Base-by-base conservation (phyloP, 2,329 filamentous ascomycete species). In the Dendryphion nanum region DNA sequence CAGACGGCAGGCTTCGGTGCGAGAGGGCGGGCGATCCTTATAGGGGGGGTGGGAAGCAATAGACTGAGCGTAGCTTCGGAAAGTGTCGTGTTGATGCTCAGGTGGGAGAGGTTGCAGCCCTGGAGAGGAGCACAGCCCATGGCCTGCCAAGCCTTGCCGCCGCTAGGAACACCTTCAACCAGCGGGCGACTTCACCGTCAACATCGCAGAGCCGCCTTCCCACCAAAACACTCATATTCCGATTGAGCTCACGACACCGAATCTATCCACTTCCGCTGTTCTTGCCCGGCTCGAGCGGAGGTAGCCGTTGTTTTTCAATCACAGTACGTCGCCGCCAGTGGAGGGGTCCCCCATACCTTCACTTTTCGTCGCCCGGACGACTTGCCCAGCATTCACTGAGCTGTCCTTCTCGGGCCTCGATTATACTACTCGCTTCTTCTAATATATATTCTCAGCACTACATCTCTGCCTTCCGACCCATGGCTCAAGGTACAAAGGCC, bases 401-500 rank as follows among this genome's bases (percentile, higher is more conserved):
- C 34, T 16, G 24, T 18, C n/a, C 6, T 16, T 32, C 30, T 13
- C 31, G 16, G 26, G 29, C 32, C 15, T 17, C 3, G 14, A 7
- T 23, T 29, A 13, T 28, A 23, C 35, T 41, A 20, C n/a, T 3
- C 23, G 23, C 23, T 26, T 26, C n/a, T 2, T n/a, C 3, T 26
- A 8, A 26, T 26, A 3, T 26, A 26, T 10, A 26, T 29, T 12
- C 16, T 38, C 21, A 41, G 38, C 42, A 41, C 37, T 31, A 29
- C 33, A 29, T 38, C 18, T 24, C 32, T 17, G 24, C 24, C 15
- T 36, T 37, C 44, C 33, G 24, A 42, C 37, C 44, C 51, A 67
- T 67, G 64, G 63, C 64, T 47, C 62, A 66, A 39, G 56, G 53
- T 51, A 55, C 55, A 18, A 57, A 51, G 50, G 50, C 43, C 37